Percentiles rank a stretch among this genome's conserved stretches.
These are phyloP conservation scores for Paramyrothecium sp. DNA, from an alignment of 2,329 filamentous ascomycete genomes.

Conservation along the genomic window DNA sequence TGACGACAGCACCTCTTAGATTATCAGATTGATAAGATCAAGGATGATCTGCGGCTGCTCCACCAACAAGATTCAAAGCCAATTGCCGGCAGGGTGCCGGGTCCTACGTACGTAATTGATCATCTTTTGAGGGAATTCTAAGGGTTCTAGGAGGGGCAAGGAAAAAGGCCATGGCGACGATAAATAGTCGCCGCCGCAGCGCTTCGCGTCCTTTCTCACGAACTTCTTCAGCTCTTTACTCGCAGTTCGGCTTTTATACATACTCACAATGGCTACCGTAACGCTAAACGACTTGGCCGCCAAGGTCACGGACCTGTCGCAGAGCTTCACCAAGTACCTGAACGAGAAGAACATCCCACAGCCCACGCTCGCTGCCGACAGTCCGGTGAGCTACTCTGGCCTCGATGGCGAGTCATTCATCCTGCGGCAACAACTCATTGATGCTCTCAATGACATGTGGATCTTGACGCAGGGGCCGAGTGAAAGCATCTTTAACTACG, in stretches of 20 bases:
- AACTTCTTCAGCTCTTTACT: neutral
- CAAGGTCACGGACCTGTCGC: slow-evolving; percentile 42
- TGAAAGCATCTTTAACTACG: slow-evolving; percentile 47
- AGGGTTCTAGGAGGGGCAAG: neutral
- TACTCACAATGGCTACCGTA: neutral
- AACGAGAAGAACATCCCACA: slow-evolving; percentile 39
- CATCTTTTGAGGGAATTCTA: neutral
- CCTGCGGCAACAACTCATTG: slow-evolving; percentile 39
- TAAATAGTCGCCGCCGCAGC: neutral
- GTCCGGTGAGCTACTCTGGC: slow-evolving; percentile 38
- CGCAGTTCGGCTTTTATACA: neutral
- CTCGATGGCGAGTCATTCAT: slow-evolving; percentile 41
- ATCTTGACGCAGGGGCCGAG: slow-evolving; percentile 46
- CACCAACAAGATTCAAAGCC: neutral
- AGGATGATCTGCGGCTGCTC: neutral
- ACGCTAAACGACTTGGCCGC: slow-evolving; percentile 42
- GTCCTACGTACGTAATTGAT: neutral
- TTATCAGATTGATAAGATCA: slow-evolving; percentile 4
- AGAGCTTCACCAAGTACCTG: slow-evolving; percentile 36
- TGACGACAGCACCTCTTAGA: neutral
- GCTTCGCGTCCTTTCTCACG: neutral
- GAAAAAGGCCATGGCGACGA: neutral
- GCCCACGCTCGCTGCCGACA: slow-evolving; percentile 41
- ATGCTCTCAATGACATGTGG: slow-evolving; percentile 44
- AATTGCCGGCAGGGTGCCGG: neutral